A percentile compares a stretch with the other conserved stretches of the same genome.
Evolutionary conservation across 176 grass and related monocot species (phyloP).

Genomic region (Aegilops umbellulata): DNA sequence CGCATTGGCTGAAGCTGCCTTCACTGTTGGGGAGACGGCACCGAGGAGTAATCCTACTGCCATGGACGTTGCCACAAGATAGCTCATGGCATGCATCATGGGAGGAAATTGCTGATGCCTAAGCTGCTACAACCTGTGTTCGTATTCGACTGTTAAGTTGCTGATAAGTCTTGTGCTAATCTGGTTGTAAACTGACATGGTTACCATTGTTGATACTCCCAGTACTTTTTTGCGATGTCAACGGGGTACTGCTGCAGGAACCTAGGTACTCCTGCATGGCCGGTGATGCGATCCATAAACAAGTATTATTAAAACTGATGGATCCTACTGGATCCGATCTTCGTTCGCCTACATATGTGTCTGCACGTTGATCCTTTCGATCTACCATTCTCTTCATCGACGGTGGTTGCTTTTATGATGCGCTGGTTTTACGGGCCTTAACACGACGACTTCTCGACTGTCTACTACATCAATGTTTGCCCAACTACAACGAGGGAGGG

Average conservation of each 20-base stretch:
- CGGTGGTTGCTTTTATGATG: no score
- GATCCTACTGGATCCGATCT: no score
- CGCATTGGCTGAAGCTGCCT: not conserved
- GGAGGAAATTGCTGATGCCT: not conserved
- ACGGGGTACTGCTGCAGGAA: not conserved
- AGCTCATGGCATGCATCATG: not conserved
- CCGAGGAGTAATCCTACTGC: not conserved
- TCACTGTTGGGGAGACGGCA: not conserved
- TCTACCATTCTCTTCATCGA: no score
- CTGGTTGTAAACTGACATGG: not conserved
- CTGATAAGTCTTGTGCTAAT: not conserved
- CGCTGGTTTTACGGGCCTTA: no score
- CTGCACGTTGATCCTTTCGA: no score
- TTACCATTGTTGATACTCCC: no score
- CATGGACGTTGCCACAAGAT: not conserved
- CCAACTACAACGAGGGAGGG: no score
- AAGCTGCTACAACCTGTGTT: not conserved
- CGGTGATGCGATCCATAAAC: not conserved
- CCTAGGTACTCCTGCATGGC: not conserved
- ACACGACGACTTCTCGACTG: no score
- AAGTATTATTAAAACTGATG: no score
- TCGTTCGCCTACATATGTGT: no score
- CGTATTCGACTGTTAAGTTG: not conserved
- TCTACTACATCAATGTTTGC: no score
- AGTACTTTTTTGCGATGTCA: not conserved